Evolutionary conservation across 1,139 yeast genomes (phyloP).

Genomic region (Yamadazyma blattariae): DNA sequence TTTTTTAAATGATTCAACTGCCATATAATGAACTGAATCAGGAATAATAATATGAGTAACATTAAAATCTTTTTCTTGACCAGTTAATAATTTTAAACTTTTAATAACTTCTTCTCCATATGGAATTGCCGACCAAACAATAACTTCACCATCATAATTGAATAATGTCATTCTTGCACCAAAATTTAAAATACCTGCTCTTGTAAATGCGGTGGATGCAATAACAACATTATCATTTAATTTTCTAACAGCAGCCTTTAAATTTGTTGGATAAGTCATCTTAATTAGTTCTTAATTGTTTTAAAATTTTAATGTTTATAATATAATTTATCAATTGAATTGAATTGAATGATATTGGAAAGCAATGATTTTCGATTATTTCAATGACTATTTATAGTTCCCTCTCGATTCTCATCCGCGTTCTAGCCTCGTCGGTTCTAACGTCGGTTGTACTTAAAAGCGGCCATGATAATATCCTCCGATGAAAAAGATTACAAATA

Average conservation of each 20-base stretch:
- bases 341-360: too few species aligned
- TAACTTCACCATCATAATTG: slow-evolving; percentile 33
- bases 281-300: too few species aligned
- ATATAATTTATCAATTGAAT: too few species aligned
- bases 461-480: too few species aligned
- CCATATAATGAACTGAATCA: slow-evolving; percentile 55
- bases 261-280: slow-evolving; percentile 28
- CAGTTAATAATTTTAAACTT: slow-evolving; percentile 34
- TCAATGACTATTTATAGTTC: too few species aligned
- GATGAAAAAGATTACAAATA: too few species aligned
- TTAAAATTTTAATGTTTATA: too few species aligned
- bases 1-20: slow-evolving; percentile 50
- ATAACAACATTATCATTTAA: slow-evolving; percentile 46
- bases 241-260: slow-evolving; percentile 39
- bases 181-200: slow-evolving; percentile 41
- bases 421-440: too few species aligned
- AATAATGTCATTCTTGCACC: slow-evolving; percentile 63
- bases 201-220: slow-evolving; percentile 48
- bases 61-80: slow-evolving; percentile 27
- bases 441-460: too few species aligned
- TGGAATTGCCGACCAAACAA: slow-evolving; percentile 65
- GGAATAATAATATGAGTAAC: slow-evolving; percentile 49
- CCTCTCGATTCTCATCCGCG: too few species aligned
- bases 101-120: slow-evolving; percentile 44
- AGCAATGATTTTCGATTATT: too few species aligned